These are phyloP conservation scores for Athelia sp. DNA, from an alignment of 1,284 basidiomycete genomes.

Conservation along the genomic window DNA sequence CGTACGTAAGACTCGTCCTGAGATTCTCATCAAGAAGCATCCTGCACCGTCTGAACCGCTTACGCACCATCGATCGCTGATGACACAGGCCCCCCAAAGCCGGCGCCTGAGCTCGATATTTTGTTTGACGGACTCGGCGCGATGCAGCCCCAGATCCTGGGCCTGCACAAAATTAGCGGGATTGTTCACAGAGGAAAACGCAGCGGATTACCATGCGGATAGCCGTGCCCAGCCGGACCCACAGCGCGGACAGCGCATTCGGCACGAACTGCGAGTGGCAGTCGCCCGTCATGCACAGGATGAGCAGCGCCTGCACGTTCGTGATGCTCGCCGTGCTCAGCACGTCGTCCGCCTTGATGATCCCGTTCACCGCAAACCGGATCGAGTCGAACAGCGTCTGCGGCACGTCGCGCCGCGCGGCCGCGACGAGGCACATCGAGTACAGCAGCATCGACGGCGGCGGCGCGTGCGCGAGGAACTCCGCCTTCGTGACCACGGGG, in stretches of 20 bases:
- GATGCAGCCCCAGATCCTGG: conserved; percentile 88
- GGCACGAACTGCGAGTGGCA: conserved; percentile 78
- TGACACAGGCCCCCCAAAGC: conserved; percentile 88
- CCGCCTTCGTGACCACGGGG: conserved; percentile 82
- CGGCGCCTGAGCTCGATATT: conserved; percentile 79
- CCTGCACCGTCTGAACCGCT: conserved; percentile 2
- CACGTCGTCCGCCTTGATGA: conserved; percentile 88
- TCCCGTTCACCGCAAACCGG: conserved; percentile 77
- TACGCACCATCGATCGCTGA: conserved; percentile 84
- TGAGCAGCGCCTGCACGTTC: conserved; percentile 87
- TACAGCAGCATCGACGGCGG: conserved; percentile 84
- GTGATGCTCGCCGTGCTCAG: conserved; percentile 81
- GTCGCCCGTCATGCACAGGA: conserved; percentile 77
- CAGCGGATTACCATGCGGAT: conserved; percentile 72
- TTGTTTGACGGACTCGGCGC: conserved; percentile 77
- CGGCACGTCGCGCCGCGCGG: conserved; percentile 80
- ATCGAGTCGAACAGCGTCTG: conserved; percentile 82
- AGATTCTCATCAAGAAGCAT: conserved; percentile 9
- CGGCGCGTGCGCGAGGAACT: conserved; percentile 74
- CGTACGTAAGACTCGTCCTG: conserved; percentile 76
- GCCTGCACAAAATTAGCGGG: conserved; percentile 43
- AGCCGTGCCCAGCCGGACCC: conserved; percentile 73
- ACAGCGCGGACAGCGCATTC: conserved; percentile 69
- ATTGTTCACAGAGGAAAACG: not conserved
- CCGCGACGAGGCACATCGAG: conserved; percentile 88